A percentile compares a stretch with the other conserved stretches of the same genome.
Evolutionary conservation across 129 eudicot genomes (phyloP).

Genomic region (Chrysanthemum makinoi): DNA sequence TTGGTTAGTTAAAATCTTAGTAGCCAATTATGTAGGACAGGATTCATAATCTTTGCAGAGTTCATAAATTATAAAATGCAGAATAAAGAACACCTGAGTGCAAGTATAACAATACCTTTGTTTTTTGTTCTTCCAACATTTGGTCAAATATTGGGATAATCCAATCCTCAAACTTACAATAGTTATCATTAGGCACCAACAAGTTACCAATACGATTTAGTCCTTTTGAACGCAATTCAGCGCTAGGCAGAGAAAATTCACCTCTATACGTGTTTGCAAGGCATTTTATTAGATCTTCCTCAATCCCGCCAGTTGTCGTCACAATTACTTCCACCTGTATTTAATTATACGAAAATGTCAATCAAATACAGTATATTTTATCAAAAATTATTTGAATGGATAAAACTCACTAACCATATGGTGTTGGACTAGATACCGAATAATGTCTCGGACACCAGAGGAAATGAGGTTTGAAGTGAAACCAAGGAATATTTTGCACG

Average conservation of each 20-base stretch:
- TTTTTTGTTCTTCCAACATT: conserved; percentile 85
- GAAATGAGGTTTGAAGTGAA: conserved; percentile 93
- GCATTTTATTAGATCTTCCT: conserved; percentile 96
- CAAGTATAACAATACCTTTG: conserved; percentile 43
- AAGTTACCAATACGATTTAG: conserved; percentile 91
- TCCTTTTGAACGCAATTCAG: conserved; percentile 77
- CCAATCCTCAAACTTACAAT: conserved; percentile 98
- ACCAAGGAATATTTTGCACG: conserved; percentile 85
- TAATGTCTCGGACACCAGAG: conserved; percentile 84
- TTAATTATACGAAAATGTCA: not conserved
- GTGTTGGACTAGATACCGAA: conserved; percentile 88
- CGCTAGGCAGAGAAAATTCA: conserved; percentile 88
- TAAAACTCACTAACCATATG: conserved; percentile 65
- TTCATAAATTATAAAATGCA: not conserved
- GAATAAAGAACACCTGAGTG: not conserved
- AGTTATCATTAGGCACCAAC: conserved; percentile 91
- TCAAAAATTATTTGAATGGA: no score
- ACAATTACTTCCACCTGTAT: conserved; percentile 89
- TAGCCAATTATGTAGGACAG: not conserved
- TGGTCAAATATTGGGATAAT: conserved; percentile 86
- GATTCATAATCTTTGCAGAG: not conserved
- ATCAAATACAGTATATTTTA: not conserved
- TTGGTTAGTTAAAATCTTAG: no score
- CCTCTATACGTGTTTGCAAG: conserved; percentile 93
- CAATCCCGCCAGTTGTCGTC: conserved; percentile 93